Evolutionary conservation across 1,284 basidiomycete genomes (phyloP).

Genomic region (Ganoderma resinaceum): DNA sequence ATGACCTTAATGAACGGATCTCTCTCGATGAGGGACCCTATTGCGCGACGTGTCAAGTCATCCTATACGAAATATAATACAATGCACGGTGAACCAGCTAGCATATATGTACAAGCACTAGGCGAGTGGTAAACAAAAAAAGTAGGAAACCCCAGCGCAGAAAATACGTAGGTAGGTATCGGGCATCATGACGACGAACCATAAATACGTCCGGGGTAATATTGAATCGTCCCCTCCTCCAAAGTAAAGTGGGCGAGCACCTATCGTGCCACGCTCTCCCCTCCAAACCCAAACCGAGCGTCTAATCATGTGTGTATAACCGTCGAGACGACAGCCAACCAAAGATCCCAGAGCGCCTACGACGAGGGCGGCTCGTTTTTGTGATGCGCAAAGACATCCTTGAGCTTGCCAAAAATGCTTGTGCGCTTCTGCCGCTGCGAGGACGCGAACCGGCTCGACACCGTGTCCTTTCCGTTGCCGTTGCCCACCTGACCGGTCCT

Average conservation of each 20-base stretch:
- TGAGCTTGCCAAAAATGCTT: conserved; percentile 42
- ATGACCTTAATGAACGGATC: not conserved
- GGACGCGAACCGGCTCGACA: conserved; percentile 27
- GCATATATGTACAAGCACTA: conserved; percentile 20
- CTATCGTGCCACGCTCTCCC: not conserved
- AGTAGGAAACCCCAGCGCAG: conserved; percentile 6
- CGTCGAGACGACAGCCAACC: not conserved
- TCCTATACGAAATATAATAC: conserved; percentile 16
- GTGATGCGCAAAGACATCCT: conserved; percentile 37
- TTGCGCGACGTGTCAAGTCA: not conserved
- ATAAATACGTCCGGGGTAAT: conserved; percentile 7
- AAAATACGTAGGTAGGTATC: conserved; percentile 23
- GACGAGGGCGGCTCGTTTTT: conserved; percentile 21
- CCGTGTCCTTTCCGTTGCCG: conserved; percentile 23
- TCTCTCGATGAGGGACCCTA: not conserved
- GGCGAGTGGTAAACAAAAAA: conserved; percentile 13
- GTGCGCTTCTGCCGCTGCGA: conserved; percentile 37
- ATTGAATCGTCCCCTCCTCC: conserved; percentile 8
- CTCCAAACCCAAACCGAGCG: not conserved
- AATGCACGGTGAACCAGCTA: conserved; percentile 12
- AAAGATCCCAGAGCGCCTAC: not conserved
- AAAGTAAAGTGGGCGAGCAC: conserved; percentile 5
- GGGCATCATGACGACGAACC: conserved; percentile 25
- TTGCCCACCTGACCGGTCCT: conserved; percentile 12
- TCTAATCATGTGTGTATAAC: not conserved